These are phyloP conservation scores for Colletotrichum sp. DNA, from an alignment of 2,329 filamentous ascomycete genomes.

Conservation along the genomic window DNA sequence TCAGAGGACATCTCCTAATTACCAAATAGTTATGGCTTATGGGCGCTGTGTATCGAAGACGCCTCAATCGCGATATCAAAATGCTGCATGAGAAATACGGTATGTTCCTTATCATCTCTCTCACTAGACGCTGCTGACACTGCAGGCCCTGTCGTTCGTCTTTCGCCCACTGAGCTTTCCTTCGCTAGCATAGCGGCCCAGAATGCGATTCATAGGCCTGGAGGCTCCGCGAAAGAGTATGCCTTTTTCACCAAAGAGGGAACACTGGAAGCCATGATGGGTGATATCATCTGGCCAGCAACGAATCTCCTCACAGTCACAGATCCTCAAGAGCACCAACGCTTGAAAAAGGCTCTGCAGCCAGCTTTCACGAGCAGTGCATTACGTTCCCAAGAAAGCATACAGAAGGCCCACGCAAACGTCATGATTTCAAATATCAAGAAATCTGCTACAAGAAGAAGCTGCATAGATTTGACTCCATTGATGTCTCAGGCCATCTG, in stretches of 20 bases:
- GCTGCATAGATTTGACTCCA: neutral
- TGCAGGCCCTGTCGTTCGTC: neutral
- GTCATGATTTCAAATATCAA: neutral
- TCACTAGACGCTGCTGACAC: neutral
- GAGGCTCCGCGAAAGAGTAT: neutral
- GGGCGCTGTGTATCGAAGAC: neutral
- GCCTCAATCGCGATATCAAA: neutral
- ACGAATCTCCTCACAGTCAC: neutral
- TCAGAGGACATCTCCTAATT: neutral
- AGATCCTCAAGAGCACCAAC: neutral
- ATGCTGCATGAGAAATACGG: neutral
- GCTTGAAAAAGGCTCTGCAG: neutral
- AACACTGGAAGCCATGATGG: conserved; percentile 8
- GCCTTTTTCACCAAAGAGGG: neutral
- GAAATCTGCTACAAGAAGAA: neutral
- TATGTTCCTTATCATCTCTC: neutral
- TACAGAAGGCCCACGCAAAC: neutral
- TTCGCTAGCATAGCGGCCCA: neutral
- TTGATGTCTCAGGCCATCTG: neutral
- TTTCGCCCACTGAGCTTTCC: neutral
- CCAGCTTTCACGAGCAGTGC: neutral
- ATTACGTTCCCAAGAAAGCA: neutral
- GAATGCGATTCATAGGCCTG: neutral
- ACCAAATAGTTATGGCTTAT: neutral
- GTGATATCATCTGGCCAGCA: conserved; percentile 3